phyloP scores from a whole-genome alignment of 2,329 filamentous ascomycete genomes.

The Alternaria burnsii region DNA sequence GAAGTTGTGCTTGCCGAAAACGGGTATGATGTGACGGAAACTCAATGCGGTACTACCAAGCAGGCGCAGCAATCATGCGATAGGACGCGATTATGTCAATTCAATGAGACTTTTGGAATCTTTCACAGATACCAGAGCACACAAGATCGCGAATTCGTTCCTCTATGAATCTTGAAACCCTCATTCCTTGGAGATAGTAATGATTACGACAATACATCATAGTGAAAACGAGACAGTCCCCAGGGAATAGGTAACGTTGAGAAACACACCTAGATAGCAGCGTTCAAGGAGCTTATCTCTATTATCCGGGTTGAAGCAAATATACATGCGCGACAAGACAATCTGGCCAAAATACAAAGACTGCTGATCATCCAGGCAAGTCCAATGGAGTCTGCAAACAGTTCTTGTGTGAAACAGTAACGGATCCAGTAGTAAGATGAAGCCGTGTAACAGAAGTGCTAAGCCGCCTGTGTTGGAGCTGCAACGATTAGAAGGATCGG shows the following conservation, averaged over 20 bases:
- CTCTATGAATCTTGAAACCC: neutral
- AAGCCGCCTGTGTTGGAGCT: neutral
- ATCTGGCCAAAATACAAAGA: too few relatives aligned
- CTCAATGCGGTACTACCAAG: neutral
- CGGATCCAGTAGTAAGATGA: neutral
- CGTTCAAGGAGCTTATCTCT: too few relatives aligned
- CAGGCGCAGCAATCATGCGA: neutral
- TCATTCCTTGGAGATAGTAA: neutral
- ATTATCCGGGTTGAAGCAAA: too few relatives aligned
- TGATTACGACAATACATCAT: too few relatives aligned
- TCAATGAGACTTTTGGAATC: too few relatives aligned
- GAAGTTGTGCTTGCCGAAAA: neutral
- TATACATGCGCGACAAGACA: too few relatives aligned
- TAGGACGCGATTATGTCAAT: too few relatives aligned
- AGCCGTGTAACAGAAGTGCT: neutral
- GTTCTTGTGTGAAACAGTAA: neutral
- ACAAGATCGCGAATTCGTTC: neutral
- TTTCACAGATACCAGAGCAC: neutral
- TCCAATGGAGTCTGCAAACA: neutral
- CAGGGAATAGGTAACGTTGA: too few relatives aligned
- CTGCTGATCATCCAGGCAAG: too few relatives aligned
- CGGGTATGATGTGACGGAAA: neutral
- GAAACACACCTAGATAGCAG: too few relatives aligned
- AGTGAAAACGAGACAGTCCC: too few relatives aligned
- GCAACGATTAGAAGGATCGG: neutral